phyloP scores from a whole-genome alignment of 768 basidiomycete genomes.

The Lactarius akahatsu region DNA sequence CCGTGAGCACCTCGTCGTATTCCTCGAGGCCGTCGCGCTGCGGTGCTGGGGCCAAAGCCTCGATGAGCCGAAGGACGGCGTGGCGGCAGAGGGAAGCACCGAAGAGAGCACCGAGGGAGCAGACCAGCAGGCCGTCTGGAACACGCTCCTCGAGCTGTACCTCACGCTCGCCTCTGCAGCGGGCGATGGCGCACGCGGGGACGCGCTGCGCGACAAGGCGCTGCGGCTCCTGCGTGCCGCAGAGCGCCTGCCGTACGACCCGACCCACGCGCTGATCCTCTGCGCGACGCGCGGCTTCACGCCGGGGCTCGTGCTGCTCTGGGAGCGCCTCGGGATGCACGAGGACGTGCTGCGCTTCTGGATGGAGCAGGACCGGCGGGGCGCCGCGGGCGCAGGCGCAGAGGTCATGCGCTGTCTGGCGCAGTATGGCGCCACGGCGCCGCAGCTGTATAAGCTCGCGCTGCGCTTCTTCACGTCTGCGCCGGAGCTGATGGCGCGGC shows the following conservation, averaged over 20 bases:
- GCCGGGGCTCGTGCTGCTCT: constrained; percentile 81
- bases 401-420: constrained; percentile 69
- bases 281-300: constrained; percentile 85
- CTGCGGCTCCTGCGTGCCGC: constrained; percentile 65
- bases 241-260: constrained; percentile 64
- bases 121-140: constrained; percentile 89
- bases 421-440: constrained; percentile 68
- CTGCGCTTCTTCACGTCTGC: constrained; percentile 87
- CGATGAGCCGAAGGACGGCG: constrained; percentile 37
- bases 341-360: constrained; percentile 93
- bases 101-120: constrained; percentile 41
- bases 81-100: constrained; percentile 26
- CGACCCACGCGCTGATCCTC: constrained; percentile 90
- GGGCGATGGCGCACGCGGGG: constrained; percentile 29
- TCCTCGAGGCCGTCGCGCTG: constrained; percentile 83
- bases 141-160: constrained; percentile 92
- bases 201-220: constrained; percentile 58
- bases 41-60: constrained; percentile 79
- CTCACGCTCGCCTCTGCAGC: constrained; percentile 53
- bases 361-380: constrained; percentile 67
- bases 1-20: constrained; percentile 74
- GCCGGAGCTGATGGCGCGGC: constrained; percentile 65
- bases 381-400: constrained; percentile 39
- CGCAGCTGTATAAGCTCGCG: constrained; percentile 82
- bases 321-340: constrained; percentile 95